Evolutionary conservation across 148 eudicot genomes (phyloP).

Genomic region (Arbutus unedo): DNA sequence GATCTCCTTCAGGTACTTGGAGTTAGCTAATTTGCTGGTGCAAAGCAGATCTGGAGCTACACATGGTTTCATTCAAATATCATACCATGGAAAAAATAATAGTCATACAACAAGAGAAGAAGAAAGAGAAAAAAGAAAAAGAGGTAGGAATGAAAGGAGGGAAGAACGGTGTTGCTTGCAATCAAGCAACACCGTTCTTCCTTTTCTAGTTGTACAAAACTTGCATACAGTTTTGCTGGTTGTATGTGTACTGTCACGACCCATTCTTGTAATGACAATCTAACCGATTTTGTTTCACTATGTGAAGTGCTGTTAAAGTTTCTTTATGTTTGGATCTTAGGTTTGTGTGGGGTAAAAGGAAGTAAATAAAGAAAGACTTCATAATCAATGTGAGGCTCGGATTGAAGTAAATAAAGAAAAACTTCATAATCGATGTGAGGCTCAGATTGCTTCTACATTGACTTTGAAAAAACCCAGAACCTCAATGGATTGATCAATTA

Average conservation of each 20-base stretch:
- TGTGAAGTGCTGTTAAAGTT: not conserved
- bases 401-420: not conserved
- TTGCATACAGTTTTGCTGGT: not conserved
- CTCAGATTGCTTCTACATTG: not conserved
- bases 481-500: not conserved
- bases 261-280: not conserved
- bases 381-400: not conserved
- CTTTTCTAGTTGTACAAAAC: not conserved
- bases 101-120: not conserved
- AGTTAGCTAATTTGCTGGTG: slow-evolving; percentile 9
- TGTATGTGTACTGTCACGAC: not conserved
- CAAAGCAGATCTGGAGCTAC: not conserved
- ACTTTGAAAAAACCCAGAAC: not conserved
- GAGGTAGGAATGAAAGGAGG: not conserved
- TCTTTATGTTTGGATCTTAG: not conserved
- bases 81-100: not conserved
- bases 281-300: not conserved
- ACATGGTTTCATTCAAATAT: not conserved
- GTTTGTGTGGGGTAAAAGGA: not conserved
- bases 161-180: not conserved
- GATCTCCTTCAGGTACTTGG: slow-evolving; percentile 12
- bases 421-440: not conserved
- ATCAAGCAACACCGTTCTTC: not conserved
- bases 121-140: not conserved
- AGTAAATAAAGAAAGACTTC: not conserved